These are phyloP conservation scores for Hapsidospora chrysogenum DNA, from an alignment of 495 filamentous ascomycete species.

Conservation along the genomic window DNA sequence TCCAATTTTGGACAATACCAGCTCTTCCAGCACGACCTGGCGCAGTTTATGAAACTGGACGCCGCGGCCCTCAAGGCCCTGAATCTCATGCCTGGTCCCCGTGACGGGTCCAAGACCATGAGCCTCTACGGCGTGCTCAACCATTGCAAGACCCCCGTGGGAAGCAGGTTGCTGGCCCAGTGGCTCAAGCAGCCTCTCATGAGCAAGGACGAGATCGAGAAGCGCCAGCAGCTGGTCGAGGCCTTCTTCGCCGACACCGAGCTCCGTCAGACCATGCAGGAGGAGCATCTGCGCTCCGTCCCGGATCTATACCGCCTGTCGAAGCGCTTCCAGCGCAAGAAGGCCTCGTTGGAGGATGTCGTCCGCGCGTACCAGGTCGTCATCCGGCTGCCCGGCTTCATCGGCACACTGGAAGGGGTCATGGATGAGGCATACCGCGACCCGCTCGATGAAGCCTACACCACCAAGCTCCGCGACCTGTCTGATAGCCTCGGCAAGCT, in stretches of 20 bases:
- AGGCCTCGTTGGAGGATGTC: conserved; percentile 88
- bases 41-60: conserved; percentile 98
- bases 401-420: conserved; percentile 73
- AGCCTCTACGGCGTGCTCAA: conserved; percentile 87
- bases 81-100: conserved; percentile 90
- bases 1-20: conserved; percentile 95
- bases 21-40: conserved; percentile 91
- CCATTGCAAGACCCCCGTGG: conserved; percentile 93
- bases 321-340: conserved; percentile 83
- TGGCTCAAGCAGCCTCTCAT: conserved; percentile 98
- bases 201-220: conserved; percentile 77
- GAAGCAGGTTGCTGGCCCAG: conserved; percentile 78
- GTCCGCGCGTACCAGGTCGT: conserved; percentile 89
- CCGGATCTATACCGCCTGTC: conserved; percentile 88
- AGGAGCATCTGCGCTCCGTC: conserved; percentile 85
- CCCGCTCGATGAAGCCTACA: conserved; percentile 76
- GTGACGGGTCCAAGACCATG: conserved; percentile 96
- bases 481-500: conserved; percentile 70
- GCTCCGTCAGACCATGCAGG: conserved; percentile 91
- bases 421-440: conserved; percentile 93
- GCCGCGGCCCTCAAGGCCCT: conserved; percentile 84
- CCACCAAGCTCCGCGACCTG: conserved; percentile 56
- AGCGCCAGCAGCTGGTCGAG: conserved; percentile 85
- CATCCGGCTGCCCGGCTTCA: conserved; percentile 79
- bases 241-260: conserved; percentile 90